A percentile compares a stretch with the other conserved stretches of the same genome.
These are phyloP conservation scores for Nosema muscidifuracis DNA, from an alignment of 371 early-diverging fungal genomes.

Conservation along the genomic window DNA sequence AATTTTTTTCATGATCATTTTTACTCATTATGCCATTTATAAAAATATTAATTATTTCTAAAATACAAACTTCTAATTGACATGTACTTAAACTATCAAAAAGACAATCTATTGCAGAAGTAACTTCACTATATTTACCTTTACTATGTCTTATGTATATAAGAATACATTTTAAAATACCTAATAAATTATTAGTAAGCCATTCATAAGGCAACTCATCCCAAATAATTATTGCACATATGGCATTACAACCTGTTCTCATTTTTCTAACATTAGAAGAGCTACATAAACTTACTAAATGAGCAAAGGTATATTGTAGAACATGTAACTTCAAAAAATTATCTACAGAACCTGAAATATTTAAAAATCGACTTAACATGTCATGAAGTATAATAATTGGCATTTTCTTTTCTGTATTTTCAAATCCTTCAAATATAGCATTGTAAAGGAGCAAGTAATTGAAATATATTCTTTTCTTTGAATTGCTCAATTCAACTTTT, in stretches of 20 bases:
- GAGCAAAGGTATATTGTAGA: not conserved
- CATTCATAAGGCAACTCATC: not conserved
- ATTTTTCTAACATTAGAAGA: conserved; percentile 2
- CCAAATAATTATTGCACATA: not conserved
- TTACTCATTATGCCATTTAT: not conserved
- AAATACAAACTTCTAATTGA: not conserved
- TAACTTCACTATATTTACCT: not conserved
- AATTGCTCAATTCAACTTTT: not conserved
- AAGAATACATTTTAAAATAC: not conserved
- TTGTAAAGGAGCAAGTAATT: conserved; percentile 4
- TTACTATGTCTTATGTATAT: not conserved
- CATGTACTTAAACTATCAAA: not conserved
- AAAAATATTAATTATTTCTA: not conserved
- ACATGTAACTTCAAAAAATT: not conserved
- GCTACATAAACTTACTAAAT: not conserved
- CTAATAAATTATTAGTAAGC: not conserved
- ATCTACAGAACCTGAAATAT: not conserved
- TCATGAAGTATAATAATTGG: conserved; percentile 1
- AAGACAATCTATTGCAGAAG: not conserved
- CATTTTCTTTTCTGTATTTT: conserved; percentile 5
- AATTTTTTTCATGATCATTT: not conserved
- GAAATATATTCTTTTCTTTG: not conserved
- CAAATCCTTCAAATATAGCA: conserved; percentile 29
- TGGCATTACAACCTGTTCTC: not conserved
- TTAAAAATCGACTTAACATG: not conserved